Evolutionary conservation across 2,329 filamentous ascomycete species (phyloP).

Genomic region (Cladosporium velox): DNA sequence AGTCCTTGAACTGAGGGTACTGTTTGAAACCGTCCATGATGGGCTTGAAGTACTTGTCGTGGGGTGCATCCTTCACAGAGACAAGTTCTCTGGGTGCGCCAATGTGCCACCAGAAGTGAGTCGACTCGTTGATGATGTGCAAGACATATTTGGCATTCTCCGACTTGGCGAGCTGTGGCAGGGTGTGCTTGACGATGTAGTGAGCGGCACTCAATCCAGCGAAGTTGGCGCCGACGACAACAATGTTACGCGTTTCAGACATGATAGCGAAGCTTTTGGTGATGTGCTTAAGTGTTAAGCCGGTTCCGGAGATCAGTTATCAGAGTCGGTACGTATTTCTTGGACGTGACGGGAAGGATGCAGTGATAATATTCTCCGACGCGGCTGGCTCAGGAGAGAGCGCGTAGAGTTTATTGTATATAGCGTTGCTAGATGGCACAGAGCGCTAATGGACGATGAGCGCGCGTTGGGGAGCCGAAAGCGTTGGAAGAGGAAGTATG

Average conservation of each 20-base stretch:
- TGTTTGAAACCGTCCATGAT: constrained; percentile 54
- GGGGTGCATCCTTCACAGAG: constrained; percentile 49
- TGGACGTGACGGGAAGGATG: not conserved
- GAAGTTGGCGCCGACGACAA: constrained; percentile 58
- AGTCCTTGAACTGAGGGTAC: constrained; percentile 46
- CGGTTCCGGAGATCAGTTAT: not conserved
- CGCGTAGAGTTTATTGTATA: not conserved
- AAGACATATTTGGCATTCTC: constrained; percentile 50
- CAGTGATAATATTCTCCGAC: not conserved
- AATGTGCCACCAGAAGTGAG: constrained; percentile 55
- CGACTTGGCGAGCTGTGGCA: constrained; percentile 43
- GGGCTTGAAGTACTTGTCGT: constrained; percentile 52
- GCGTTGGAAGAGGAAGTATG: constrained; percentile 11
- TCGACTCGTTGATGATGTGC: constrained; percentile 56
- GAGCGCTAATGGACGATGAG: constrained; percentile 10
- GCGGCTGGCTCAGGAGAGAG: constrained; percentile 6
- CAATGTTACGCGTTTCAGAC: constrained; percentile 45
- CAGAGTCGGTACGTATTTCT: not conserved
- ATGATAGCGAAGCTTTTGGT: constrained; percentile 24
- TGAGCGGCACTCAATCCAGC: constrained; percentile 56
- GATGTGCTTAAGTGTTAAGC: not conserved
- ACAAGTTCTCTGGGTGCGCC: constrained; percentile 57
- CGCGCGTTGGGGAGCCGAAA: constrained; percentile 19
- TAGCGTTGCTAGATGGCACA: constrained; percentile 12
- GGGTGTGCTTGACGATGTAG: constrained; percentile 55